Conservation (phyloP, 2,329 filamentous ascomycete species). For the Xylaria sp. region DNA sequence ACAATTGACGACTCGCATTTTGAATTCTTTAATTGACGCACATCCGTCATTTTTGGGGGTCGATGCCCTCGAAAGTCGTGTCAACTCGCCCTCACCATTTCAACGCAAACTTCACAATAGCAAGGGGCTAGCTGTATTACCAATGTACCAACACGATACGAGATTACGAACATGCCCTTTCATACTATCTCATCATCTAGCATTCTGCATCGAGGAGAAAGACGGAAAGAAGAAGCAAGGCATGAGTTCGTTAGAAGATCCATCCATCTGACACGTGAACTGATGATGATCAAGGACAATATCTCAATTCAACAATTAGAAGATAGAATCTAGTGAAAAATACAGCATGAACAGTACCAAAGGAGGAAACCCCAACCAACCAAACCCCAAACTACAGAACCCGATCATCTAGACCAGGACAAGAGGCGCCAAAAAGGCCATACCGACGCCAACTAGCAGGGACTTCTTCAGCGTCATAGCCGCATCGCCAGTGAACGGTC, state of each 20-base stretch:
- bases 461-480: slow-evolving; percentile 27
- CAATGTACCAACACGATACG: slow-evolving; percentile 5
- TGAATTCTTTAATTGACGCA: too few species aligned
- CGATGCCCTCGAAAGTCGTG: not conserved
- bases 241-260: too few species aligned
- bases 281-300: too few species aligned
- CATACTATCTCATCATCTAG: too few species aligned
- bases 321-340: too few species aligned
- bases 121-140: slow-evolving; percentile 3
- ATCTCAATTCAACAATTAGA: too few species aligned
- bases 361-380: too few species aligned
- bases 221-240: not conserved
- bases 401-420: slow-evolving; percentile 21
- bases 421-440: slow-evolving; percentile 29
- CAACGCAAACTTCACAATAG: not conserved
- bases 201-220: not conserved
- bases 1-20: too few species aligned
- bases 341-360: too few species aligned
- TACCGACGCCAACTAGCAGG: slow-evolving; percentile 25
- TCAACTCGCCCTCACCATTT: not conserved
- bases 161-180: not conserved
- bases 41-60: slow-evolving; percentile 26
- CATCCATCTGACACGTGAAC: too few species aligned
- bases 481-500: slow-evolving; percentile 23
- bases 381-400: too few species aligned